Conservation (phyloP, 208 protist species). For the Acanthamoeba castellanii region DNA sequence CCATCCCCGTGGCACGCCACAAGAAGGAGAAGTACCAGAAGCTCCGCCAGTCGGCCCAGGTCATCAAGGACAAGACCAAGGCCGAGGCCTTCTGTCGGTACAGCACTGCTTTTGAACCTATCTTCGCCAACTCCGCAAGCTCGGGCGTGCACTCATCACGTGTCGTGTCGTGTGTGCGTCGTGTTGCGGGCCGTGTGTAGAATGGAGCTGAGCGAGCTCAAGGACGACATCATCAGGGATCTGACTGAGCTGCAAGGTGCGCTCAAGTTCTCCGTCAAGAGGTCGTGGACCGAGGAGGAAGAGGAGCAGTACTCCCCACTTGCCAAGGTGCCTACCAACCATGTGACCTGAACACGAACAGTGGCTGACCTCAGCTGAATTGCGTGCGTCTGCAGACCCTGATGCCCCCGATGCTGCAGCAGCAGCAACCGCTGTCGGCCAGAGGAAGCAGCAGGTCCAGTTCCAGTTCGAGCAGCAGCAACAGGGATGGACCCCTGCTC, state of each 20-base stretch:
- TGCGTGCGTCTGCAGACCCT: too few species aligned
- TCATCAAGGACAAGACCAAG: conserved; percentile 60
- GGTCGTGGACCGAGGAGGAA: conserved; percentile 56
- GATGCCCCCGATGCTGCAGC: too few species aligned
- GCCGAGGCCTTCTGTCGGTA: conserved; percentile 28
- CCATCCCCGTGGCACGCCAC: conserved; percentile 13
- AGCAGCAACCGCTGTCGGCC: too few species aligned
- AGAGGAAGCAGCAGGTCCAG: too few species aligned
- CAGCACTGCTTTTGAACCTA: background rate
- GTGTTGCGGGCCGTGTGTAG: background rate
- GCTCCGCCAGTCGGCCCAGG: conserved; percentile 10
- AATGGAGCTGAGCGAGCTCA: conserved; percentile 8
- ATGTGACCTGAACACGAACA: background rate
- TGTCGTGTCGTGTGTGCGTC: background rate
- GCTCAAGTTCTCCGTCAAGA: conserved; percentile 65
- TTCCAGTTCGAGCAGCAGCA: too few species aligned
- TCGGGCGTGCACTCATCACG: background rate
- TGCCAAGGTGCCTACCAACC: background rate
- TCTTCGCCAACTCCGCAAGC: background rate
- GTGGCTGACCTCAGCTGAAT: too few species aligned
- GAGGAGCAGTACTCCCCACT: conserved; percentile 18
- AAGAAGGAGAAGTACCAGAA: conserved; percentile 53
- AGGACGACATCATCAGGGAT: conserved; percentile 68
- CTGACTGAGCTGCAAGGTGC: conserved; percentile 23
- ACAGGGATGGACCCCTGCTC: too few species aligned